phyloP scores from a whole-genome alignment of 768 basidiomycete genomes.

The Podaxis sp. region DNA sequence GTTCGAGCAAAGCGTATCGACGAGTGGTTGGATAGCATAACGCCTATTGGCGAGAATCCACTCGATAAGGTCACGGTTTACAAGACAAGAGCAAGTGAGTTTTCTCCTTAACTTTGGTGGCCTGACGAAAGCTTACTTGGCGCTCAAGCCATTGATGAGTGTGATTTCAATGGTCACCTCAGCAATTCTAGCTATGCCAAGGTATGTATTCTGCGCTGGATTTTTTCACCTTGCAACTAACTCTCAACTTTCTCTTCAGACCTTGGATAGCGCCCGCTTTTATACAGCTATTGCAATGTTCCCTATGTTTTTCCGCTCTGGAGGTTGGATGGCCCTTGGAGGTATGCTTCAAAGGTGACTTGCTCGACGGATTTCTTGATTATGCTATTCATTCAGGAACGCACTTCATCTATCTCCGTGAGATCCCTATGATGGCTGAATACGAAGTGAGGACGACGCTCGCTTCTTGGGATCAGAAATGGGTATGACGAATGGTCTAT shows the following conservation, averaged over 20 bases:
- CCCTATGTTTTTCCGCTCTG: constrained; percentile 55
- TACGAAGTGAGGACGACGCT: constrained; percentile 64
- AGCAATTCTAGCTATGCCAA: constrained; percentile 84
- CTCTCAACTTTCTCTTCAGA: constrained; percentile 24
- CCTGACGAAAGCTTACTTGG: background rate
- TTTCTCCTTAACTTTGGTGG: background rate
- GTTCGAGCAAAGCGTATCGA: constrained; percentile 36
- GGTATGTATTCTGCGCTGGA: constrained; percentile 33
- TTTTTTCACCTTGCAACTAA: background rate
- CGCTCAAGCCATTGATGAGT: constrained; percentile 60
- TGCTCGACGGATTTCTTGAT: background rate
- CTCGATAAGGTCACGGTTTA: constrained; percentile 43
- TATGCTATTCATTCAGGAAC: constrained; percentile 42
- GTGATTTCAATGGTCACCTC: constrained; percentile 72
- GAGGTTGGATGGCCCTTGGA: constrained; percentile 63
- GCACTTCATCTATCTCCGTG: constrained; percentile 66
- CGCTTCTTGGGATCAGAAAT: constrained; percentile 75
- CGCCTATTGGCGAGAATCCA: constrained; percentile 58
- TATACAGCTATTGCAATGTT: constrained; percentile 48
- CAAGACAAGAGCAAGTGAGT: constrained; percentile 58
- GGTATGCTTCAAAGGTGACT: constrained; percentile 30
- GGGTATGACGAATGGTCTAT: constrained; percentile 45
- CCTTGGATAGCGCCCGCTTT: constrained; percentile 49
- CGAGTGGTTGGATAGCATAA: constrained; percentile 46
- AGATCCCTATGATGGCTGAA: constrained; percentile 60